Evolutionary conservation across 129 eudicot genomes (phyloP).

Genomic region (Flaveria robusta): DNA sequence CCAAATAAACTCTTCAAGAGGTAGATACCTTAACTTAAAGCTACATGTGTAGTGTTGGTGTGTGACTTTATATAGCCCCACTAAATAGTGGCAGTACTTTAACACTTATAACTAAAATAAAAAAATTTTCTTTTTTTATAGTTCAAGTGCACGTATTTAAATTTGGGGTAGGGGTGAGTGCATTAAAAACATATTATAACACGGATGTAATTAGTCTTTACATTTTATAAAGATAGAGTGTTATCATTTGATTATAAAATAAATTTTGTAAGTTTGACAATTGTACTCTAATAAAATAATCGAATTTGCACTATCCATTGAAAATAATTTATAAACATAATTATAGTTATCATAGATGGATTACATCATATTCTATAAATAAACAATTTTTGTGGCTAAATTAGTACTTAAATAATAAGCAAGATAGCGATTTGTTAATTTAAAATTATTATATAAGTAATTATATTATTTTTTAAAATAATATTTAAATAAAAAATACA

Average conservation of each 20-base stretch:
- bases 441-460: not conserved
- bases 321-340: not conserved
- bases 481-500: not conserved
- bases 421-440: not conserved
- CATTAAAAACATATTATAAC: not conserved
- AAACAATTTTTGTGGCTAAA: not conserved
- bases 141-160: too few relatives aligned
- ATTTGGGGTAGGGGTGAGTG: too few relatives aligned
- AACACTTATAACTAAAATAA: not conserved
- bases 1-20: constrained; percentile 19
- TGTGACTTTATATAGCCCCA: constrained; percentile 24
- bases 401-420: not conserved
- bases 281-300: not conserved
- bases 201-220: not conserved
- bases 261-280: not conserved
- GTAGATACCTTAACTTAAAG: constrained; percentile 11
- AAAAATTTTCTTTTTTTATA: not conserved
- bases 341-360: not conserved
- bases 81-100: not conserved
- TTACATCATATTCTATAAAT: not conserved
- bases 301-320: not conserved
- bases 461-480: not conserved
- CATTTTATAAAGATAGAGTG: not conserved
- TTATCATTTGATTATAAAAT: too few relatives aligned
- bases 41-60: constrained; percentile 21